Conservation (phyloP, 2,329 filamentous ascomycete species). For the Pseudocercospora fijiensis region DNA sequence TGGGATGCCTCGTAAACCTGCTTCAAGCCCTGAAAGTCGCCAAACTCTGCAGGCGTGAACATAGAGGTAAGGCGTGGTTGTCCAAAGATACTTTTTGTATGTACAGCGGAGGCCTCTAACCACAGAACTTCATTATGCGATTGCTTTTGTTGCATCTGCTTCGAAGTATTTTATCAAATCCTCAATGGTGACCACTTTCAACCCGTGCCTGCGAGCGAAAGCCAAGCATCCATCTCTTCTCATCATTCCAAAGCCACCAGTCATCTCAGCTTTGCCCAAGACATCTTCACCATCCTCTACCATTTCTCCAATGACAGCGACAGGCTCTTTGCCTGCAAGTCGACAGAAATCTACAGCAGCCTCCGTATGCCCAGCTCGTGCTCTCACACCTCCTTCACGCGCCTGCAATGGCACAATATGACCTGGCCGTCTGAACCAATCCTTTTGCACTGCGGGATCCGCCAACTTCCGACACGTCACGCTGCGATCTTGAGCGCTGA, state of each 20-base stretch:
- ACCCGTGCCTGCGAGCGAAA: slow-evolving; percentile 83
- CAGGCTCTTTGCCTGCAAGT: slow-evolving; percentile 73
- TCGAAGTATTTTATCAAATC: slow-evolving; percentile 79
- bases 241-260: slow-evolving; percentile 78
- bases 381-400: slow-evolving; percentile 73
- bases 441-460: slow-evolving; percentile 56
- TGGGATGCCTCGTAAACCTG: background rate
- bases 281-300: slow-evolving; percentile 80
- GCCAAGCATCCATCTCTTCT: slow-evolving; percentile 79
- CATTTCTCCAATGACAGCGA: slow-evolving; percentile 85
- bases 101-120: slow-evolving; percentile 3
- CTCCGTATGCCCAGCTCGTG: slow-evolving; percentile 85
- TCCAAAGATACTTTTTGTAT: background rate
- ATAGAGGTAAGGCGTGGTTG: background rate
- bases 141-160: slow-evolving; percentile 26
- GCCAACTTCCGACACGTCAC: slow-evolving; percentile 78
- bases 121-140: slow-evolving; percentile 13
- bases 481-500: slow-evolving; percentile 82
- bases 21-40: background rate
- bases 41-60: background rate
- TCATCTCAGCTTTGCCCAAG: slow-evolving; percentile 63
- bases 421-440: slow-evolving; percentile 75
- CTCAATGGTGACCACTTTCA: slow-evolving; percentile 94
- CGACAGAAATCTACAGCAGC: slow-evolving; percentile 88
- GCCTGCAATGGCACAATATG: slow-evolving; percentile 87